Base-by-base conservation (phyloP, 208 protist genomes). In the Strigomonas galati region DNA sequence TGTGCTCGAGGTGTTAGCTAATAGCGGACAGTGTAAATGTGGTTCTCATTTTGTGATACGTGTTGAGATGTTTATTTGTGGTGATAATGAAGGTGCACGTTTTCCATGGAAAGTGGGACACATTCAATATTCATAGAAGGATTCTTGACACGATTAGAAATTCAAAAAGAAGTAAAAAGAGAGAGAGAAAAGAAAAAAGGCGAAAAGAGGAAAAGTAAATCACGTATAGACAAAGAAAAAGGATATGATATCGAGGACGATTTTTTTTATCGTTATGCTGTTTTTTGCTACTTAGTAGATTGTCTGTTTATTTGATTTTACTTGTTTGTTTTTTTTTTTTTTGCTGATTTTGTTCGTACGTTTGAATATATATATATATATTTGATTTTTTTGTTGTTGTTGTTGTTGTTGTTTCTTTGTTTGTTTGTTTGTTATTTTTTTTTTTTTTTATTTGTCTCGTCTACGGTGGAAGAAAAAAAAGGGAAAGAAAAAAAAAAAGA, bases 311-410 rank as follows among this genome's bases (percentile, higher is more conserved):
- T 48, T 48, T 17, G 43, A 17, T 48, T 48, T 48, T 48, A n/a
- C 17, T 48, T 48, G 17, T 48, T 48, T 48, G 10, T 48, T n/a
- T 48, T 48, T n/a, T 48, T 48, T 10, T 17, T 48, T 48, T 48
- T 48, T 10, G 17, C 14, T 48, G 43, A 17, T n/a, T 48, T 10
- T 48, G 17, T 48, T n/a, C 14, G 43, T 48, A n/a, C 43, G 43
- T n/a, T 48, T 48, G 14, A 48, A 48, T n/a, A 48, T 48, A 48
- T n/a, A 48, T 48, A 48, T n/a, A 48, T 48, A 48, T 48, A 48
- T 48, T n/a, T n/a, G n/a, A n/a, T n/a, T n/a, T n/a, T n/a, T n/a
- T n/a, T n/a, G n/a, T n/a, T n/a, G n/a, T n/a, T n/a, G n/a, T n/a
- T n/a, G n/a, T n/a, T n/a, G n/a, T n/a, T n/a, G n/a, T n/a, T n/a